These are phyloP conservation scores for Phytophthora ramorum DNA, from an alignment of 352 stramenopile species.

Conservation along the genomic window DNA sequence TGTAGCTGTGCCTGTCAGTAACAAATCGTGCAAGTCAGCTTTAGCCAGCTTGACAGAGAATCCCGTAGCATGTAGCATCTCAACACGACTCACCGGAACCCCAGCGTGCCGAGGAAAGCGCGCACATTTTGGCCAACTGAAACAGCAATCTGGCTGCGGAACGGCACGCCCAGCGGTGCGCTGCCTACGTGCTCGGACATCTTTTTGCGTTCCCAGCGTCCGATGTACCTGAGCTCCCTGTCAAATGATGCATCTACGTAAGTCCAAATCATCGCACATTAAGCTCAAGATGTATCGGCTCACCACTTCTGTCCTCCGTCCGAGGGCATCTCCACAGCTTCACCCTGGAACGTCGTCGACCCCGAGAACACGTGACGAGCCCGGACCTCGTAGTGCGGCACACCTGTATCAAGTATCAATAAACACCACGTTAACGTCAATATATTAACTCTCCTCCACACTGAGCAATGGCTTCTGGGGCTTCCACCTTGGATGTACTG, in stretches of 20 bases:
- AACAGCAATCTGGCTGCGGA: constrained; percentile 84
- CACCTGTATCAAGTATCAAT: constrained; percentile 21
- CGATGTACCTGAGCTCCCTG: constrained; percentile 86
- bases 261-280: constrained; percentile 6
- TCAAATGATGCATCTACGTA: neutral
- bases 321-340: constrained; percentile 75
- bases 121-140: constrained; percentile 86
- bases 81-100: constrained; percentile 64
- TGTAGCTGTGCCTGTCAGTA: constrained; percentile 72
- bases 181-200: constrained; percentile 80
- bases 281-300: neutral
- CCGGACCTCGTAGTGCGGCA: constrained; percentile 85
- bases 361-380: constrained; percentile 85
- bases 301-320: constrained; percentile 87
- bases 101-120: constrained; percentile 73
- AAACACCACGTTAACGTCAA: neutral
- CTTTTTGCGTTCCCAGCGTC: constrained; percentile 88
- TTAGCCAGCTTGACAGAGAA: neutral
- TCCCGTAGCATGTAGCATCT: no score
- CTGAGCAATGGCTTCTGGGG: neutral
- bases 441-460: neutral
- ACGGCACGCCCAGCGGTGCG: constrained; percentile 70
- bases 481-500: constrained; percentile 75
- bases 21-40: constrained; percentile 3
- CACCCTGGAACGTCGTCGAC: constrained; percentile 82